phyloP scores from a whole-genome alignment of 768 basidiomycete species.

The Trichaptum fuscoviolaceum region DNA sequence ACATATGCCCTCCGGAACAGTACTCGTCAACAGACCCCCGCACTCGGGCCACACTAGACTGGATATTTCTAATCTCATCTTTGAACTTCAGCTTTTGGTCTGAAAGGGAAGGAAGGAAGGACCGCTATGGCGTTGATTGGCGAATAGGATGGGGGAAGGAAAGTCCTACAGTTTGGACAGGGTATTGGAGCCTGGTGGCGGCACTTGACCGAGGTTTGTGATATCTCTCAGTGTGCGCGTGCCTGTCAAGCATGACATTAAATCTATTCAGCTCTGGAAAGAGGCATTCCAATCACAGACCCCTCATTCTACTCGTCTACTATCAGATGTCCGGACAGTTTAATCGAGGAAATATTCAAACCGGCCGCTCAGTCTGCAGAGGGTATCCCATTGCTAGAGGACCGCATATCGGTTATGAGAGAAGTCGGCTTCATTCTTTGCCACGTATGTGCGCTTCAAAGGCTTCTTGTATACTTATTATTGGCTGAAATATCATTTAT shows the following conservation, averaged over 20 bases:
- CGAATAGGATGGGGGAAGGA: conserved; percentile 56
- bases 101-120: conserved; percentile 48
- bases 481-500: conserved; percentile 1
- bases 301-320: conserved; percentile 76
- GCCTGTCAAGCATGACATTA: neutral
- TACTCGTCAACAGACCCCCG: conserved; percentile 47
- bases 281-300: conserved; percentile 70
- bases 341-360: conserved; percentile 68
- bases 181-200: conserved; percentile 86
- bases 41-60: conserved; percentile 61
- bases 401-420: conserved; percentile 74
- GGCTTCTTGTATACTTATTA: conserved; percentile 4
- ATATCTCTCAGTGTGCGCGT: conserved; percentile 5
- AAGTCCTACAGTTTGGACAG: conserved; percentile 56
- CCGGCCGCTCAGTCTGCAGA: conserved; percentile 53
- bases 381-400: conserved; percentile 58
- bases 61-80: conserved; percentile 85
- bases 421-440: conserved; percentile 71
- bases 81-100: conserved; percentile 93
- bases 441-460: conserved; percentile 39
- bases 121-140: conserved; percentile 79
- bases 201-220: conserved; percentile 70
- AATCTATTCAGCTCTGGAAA: conserved; percentile 57
- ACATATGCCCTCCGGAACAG: conserved; percentile 66
- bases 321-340: conserved; percentile 59